Percentiles rank a stretch among this genome's conserved stretches.
Evolutionary conservation across 371 early-diverging fungal genomes (phyloP).

Genomic region (Actinomortierella ambigua): DNA sequence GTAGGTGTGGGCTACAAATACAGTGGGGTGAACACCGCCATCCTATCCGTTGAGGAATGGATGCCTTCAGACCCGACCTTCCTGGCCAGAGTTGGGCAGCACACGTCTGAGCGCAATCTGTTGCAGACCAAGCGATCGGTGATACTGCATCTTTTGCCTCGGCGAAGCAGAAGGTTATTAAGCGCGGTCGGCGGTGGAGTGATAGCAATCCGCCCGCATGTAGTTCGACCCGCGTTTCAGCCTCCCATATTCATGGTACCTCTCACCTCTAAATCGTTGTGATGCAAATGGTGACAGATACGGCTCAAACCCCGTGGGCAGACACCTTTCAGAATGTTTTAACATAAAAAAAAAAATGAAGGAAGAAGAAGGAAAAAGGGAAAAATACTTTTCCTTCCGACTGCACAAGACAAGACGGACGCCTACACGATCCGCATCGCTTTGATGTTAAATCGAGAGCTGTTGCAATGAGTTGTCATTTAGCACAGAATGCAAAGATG

Average conservation of each 20-base stretch:
- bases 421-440: no score
- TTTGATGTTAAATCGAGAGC: no score
- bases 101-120: constrained; percentile 17
- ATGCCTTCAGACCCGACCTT: constrained; percentile 32
- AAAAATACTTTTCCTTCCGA: constrained; percentile 11
- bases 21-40: constrained; percentile 30
- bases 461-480: no score
- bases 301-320: constrained; percentile 14
- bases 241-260: constrained; percentile 33
- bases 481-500: no score
- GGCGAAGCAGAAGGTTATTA: constrained; percentile 32
- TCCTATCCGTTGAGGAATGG: constrained; percentile 34
- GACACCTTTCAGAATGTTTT: constrained; percentile 16
- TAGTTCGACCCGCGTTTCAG: constrained; percentile 40
- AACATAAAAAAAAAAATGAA: constrained; percentile 6
- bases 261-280: constrained; percentile 33
- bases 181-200: constrained; percentile 33
- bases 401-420: constrained; percentile 1
- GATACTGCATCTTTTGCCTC: constrained; percentile 33
- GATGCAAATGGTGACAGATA: constrained; percentile 32
- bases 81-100: constrained; percentile 34
- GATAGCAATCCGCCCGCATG: constrained; percentile 36
- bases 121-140: constrained; percentile 23
- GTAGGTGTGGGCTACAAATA: constrained; percentile 24
- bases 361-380: no score